Base-by-base conservation (phyloP, 164 flowering plant species). In the Litsea cubeba region DNA sequence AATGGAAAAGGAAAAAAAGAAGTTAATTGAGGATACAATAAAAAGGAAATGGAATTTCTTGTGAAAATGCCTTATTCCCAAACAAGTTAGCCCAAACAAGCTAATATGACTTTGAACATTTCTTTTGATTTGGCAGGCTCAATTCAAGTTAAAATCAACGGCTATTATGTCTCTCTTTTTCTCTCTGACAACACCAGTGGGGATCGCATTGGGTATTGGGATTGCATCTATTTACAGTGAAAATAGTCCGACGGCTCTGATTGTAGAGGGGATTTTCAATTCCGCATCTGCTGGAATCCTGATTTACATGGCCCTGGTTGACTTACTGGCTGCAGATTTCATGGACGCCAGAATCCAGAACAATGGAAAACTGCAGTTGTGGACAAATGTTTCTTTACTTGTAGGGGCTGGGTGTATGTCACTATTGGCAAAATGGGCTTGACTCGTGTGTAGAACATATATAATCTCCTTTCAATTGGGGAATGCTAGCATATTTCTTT, bases 301-400 rank as follows among this genome's bases (percentile, higher is more conserved):
- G 3, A 79, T 85, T 0, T 85, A 83, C 50, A 86, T 83, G 89
- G 77, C 89, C 0, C 73, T 83, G 0, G 86, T 86, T 1, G 89
- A 87, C 70, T 71, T 85, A 3, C 71, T 87, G 5, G 86, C 85
- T 3, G 80, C 84, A 10, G 83, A 83, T 75, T 83, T 83, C 68
- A 83, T 85, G 85, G 73, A 30, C 65, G 71, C 78, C 0, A 85
- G 58, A 70, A 50, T 85, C 75, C 83, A 77, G 40, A 70, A 54
- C 46, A 82, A 74, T 72, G 57, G 75, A 0, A 82, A 35, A 71
- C 83, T 85, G 26, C 86, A 80, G 20, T 7, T 85, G 5, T 76
- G 68, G 12, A 65, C 78, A 0, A 76, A 72, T 75, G 22, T 75
- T 25, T 68, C 79, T 1, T 82, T 86, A 32, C 77, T 86, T 26